Conservation (phyloP, 176 grass and related monocot genomes). For the Triticum urartu region DNA sequence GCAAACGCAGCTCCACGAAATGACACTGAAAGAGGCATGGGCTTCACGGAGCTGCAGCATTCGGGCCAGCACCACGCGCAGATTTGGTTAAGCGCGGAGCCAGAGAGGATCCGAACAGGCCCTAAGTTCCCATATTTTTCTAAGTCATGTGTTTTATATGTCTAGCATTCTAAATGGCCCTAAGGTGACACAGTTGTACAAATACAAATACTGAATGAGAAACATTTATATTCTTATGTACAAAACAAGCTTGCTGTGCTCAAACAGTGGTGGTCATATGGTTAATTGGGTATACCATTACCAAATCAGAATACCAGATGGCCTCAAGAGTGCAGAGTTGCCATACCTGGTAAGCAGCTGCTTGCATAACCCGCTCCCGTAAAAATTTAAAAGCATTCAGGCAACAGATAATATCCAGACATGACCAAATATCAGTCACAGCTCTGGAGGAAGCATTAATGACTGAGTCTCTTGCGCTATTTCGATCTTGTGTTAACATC, state of each 20-base stretch:
- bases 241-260: neutral
- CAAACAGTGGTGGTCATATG: neutral
- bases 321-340: neutral
- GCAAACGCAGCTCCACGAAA: no score
- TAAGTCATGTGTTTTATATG: neutral
- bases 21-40: no score
- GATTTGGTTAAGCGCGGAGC: no score
- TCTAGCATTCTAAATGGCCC: neutral
- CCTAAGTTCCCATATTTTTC: neutral
- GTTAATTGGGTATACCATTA: neutral
- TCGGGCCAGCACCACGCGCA: no score
- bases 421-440: slow-evolving; percentile 55
- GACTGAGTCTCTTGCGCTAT: slow-evolving; percentile 44
- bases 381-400: slow-evolving; percentile 83
- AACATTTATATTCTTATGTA: neutral
- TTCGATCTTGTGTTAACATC: slow-evolving; percentile 85
- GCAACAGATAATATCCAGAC: slow-evolving; percentile 70
- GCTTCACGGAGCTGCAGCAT: no score
- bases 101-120: no score
- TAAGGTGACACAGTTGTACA: neutral
- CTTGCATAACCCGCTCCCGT: slow-evolving; percentile 56
- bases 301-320: neutral
- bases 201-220: neutral
- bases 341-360: slow-evolving; percentile 83
- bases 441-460: slow-evolving; percentile 48